Base-by-base conservation (phyloP, 2,329 filamentous ascomycete genomes). In the Chaetomium strumarium region DNA sequence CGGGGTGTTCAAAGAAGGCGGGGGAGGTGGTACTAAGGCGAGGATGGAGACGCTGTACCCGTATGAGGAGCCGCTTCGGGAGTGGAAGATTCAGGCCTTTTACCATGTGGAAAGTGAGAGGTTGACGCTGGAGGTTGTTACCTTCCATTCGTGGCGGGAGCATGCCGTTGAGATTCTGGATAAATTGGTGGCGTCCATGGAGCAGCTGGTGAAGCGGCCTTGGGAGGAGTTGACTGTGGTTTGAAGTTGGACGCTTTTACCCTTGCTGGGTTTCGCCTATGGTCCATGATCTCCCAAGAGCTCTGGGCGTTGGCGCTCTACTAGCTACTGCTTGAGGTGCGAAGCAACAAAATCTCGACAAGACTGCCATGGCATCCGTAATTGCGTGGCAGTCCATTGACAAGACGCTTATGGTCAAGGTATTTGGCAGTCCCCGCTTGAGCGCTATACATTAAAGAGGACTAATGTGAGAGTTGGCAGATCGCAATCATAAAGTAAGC, bases 71-170 rank as follows among this genome's bases (percentile, higher is more conserved):
- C 78, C 77, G 36, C 65, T 80, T 39, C 66, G 72, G 16, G 76
- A 76, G 63, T 82, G 80, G 71, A 82, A 84, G 70, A 73, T 83
- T 37, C 79, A 85, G 71, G 80, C 73, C 19, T 86, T 78, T 67
- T 74, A 75, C 30, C 72, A 24, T 24, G 24, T 4, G 24, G 24
- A 68, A 46, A 78, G 73, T 5, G 78, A 75, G 55, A 68, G 65
- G 63, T 65, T 78, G 63, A 76, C 73, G 44, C 67, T 84, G 47
- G 81, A 83, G 69, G 73, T 84, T 62, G 78, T 84, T 17, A 83
- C 80, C 2, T 77, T 81, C 58, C 69, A 78, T 63, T 76, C 73
- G 44, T 83, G 79, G 77, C 70, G 68, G 11, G 68, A 64, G 0
- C 74, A 80, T 46, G 80, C 80, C 1, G 66, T 68, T 42, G 71